phyloP scores from a whole-genome alignment of 2,329 filamentous ascomycete genomes.

The Claviceps citrina region DNA sequence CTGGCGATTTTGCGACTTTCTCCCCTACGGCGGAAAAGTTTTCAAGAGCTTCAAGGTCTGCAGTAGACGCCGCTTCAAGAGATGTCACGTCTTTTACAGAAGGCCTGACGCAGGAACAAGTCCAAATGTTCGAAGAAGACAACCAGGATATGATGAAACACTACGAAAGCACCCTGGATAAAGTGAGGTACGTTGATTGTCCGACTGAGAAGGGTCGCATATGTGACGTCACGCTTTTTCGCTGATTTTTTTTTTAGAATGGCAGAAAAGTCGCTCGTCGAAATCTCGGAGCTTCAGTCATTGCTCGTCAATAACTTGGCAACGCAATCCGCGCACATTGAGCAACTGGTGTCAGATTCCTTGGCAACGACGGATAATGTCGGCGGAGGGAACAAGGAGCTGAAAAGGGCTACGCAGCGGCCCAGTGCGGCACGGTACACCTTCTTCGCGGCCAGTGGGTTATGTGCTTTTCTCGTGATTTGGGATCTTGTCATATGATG shows the following conservation, averaged over 20 bases:
- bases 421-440: conserved; percentile 61
- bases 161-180: conserved; percentile 84
- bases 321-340: conserved; percentile 76
- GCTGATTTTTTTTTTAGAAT: conserved; percentile 34
- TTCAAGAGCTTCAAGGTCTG: conserved; percentile 1
- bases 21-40: conserved; percentile 9
- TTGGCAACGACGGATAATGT: conserved; percentile 73
- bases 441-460: conserved; percentile 62
- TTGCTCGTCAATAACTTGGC: conserved; percentile 74
- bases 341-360: conserved; percentile 74
- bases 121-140: conserved; percentile 85
- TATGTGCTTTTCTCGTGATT: conserved; percentile 58
- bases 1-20: conserved; percentile 20
- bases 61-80: conserved; percentile 8
- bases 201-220: too few relatives aligned
- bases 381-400: conserved; percentile 74
- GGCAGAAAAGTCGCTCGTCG: conserved; percentile 76
- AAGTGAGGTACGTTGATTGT: conserved; percentile 79
- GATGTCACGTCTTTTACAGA: conserved; percentile 18
- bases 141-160: conserved; percentile 87
- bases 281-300: conserved; percentile 85
- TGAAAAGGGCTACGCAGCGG: conserved; percentile 65
- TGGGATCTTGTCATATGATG: conserved; percentile 56
- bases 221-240: too few relatives aligned
- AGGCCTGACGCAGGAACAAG: conserved; percentile 64